Evolutionary conservation across 805 yeast species (phyloP).

Genomic region (Clavispora carvajalis): DNA sequence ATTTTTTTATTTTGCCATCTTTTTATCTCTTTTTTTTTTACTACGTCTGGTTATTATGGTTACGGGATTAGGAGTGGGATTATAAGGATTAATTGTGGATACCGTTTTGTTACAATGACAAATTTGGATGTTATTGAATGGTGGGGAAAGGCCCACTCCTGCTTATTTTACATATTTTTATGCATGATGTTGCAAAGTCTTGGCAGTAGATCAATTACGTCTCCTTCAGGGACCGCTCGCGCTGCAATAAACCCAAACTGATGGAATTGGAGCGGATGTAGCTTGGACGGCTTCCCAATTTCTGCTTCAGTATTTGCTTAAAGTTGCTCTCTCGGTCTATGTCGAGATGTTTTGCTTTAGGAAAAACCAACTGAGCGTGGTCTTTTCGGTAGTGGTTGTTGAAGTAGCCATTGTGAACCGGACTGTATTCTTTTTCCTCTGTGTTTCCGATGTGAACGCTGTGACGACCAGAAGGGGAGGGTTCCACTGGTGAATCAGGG

Average conservation of each 20-base stretch:
- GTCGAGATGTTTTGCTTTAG: constrained; percentile 35
- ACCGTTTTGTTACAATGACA: background rate
- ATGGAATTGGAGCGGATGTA: constrained; percentile 36
- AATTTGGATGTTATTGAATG: background rate
- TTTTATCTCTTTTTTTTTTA: background rate
- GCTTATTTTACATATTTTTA: background rate
- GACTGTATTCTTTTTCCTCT: background rate
- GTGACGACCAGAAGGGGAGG: background rate
- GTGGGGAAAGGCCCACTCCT: constrained; percentile 1
- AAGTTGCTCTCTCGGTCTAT: constrained; percentile 24
- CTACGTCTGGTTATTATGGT: background rate
- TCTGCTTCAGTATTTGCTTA: constrained; percentile 16
- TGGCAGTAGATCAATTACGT: background rate
- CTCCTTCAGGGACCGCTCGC: constrained; percentile 8
- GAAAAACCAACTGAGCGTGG: constrained; percentile 36
- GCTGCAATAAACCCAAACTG: constrained; percentile 35
- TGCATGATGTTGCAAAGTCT: background rate
- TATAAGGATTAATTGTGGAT: background rate
- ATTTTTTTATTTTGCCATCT: constrained; percentile 4
- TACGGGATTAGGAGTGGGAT: background rate
- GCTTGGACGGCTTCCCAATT: constrained; percentile 14
- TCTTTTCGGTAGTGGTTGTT: constrained; percentile 47
- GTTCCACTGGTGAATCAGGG: background rate
- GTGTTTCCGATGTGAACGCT: too few species aligned
- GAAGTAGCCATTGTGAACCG: constrained; percentile 16